These are phyloP conservation scores for Leptosphaerulina australis DNA, from an alignment of 2,329 filamentous ascomycete species.

Conservation along the genomic window DNA sequence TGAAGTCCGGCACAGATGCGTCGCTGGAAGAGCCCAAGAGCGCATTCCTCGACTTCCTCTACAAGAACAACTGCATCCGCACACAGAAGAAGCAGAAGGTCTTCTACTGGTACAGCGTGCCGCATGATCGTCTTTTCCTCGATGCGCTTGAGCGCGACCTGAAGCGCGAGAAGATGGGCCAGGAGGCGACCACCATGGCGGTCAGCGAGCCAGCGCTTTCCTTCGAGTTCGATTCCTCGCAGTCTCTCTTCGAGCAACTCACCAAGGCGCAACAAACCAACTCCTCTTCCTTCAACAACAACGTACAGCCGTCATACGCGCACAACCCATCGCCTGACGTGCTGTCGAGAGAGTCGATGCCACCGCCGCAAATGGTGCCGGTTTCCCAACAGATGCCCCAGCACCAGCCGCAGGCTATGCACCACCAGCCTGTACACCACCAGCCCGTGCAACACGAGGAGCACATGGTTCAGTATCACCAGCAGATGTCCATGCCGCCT, in stretches of 20 bases:
- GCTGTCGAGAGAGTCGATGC: constrained; percentile 92
- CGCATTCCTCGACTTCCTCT: constrained; percentile 95
- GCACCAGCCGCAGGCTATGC: constrained; percentile 56
- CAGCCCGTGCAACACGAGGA: constrained; percentile 65
- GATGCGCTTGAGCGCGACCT: constrained; percentile 96
- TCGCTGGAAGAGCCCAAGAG: constrained; percentile 99
- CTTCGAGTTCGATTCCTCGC: constrained; percentile 98
- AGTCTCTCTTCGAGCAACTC: constrained; percentile 98
- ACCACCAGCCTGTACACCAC: constrained; percentile 51
- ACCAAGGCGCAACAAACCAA: constrained; percentile 99
- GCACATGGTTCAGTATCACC: constrained; percentile 72
- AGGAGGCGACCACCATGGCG: constrained; percentile 95
- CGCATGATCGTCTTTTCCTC: constrained; percentile 94
- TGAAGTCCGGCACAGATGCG: constrained; percentile 97
- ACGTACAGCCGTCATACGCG: constrained; percentile 65
- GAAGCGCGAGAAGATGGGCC: constrained; percentile 99
- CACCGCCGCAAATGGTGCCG: constrained; percentile 82
- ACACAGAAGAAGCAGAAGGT: constrained; percentile 99
- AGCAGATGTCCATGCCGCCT: constrained; percentile 63
- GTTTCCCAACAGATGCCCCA: constrained; percentile 33
- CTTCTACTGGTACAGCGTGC: constrained; percentile 99
- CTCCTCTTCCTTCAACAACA: constrained; percentile 90
- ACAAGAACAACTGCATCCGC: constrained; percentile 99
- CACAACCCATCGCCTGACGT: constrained; percentile 88
- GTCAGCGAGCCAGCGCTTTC: constrained; percentile 97